Percentiles rank a stretch among this genome's conserved stretches.
These are phyloP conservation scores for Zymoseptoria crescenta DNA, from an alignment of 2,329 filamentous ascomycete genomes.

Conservation along the genomic window DNA sequence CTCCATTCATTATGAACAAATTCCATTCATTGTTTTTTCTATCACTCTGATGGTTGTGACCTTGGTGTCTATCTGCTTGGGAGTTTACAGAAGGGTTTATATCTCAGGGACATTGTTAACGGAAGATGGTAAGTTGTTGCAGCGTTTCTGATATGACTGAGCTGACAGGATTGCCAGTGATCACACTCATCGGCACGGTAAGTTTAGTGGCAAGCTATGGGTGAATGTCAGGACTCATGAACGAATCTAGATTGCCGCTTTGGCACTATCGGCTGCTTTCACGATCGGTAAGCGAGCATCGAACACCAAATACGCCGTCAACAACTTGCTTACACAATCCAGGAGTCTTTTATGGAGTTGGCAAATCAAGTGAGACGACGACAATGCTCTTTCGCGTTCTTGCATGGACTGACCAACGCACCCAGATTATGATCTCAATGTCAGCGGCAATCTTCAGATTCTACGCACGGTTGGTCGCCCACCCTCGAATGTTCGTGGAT, in stretches of 20 bases:
- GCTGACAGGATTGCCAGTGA: conserved; percentile 5
- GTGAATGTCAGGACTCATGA: not conserved
- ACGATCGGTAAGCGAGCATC: not conserved
- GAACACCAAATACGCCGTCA: not conserved
- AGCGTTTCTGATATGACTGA: not conserved
- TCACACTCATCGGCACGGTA: conserved; percentile 10
- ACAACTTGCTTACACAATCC: not conserved
- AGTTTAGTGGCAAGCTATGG: not conserved
- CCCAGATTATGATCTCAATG: not conserved
- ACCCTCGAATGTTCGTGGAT: not conserved
- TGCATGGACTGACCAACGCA: not conserved
- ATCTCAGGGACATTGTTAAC: conserved; percentile 10
- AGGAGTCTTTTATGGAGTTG: conserved; percentile 10
- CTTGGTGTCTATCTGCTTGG: conserved; percentile 6
- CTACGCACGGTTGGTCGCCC: not conserved
- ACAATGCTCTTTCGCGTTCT: not conserved
- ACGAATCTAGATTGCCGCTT: conserved; percentile 2
- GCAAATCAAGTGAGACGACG: conserved; percentile 5
- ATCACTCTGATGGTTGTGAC: conserved; percentile 7
- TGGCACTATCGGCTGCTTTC: conserved; percentile 7
- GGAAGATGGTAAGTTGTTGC: conserved; percentile 9
- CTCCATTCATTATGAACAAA: not conserved
- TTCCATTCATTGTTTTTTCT: conserved; percentile 11
- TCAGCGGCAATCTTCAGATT: not conserved
- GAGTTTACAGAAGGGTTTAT: conserved; percentile 7